Evolutionary conservation across 2,329 filamentous ascomycete genomes (phyloP).

Genomic region (Claviceps sp.): DNA sequence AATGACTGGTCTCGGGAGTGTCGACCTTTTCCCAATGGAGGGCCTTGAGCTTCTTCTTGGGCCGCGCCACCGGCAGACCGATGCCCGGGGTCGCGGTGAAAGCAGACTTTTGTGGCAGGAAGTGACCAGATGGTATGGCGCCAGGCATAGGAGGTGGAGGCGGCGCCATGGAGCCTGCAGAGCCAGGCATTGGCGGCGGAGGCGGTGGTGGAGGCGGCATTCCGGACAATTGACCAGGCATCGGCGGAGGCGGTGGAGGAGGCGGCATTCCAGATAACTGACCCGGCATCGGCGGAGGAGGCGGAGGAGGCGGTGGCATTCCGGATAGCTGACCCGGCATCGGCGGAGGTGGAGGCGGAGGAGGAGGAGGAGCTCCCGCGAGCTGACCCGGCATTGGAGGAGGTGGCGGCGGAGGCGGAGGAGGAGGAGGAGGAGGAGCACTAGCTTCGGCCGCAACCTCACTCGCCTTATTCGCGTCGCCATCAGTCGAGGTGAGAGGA

Average conservation of each 20-base stretch:
- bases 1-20: slow-evolving; percentile 78
- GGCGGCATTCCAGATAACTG: not conserved
- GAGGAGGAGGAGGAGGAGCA: slow-evolving; percentile 23
- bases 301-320: slow-evolving; percentile 26
- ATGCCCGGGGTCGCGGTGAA: slow-evolving; percentile 42
- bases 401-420: slow-evolving; percentile 16
- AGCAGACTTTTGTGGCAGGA: slow-evolving; percentile 50
- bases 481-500: slow-evolving; percentile 53
- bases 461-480: slow-evolving; percentile 44
- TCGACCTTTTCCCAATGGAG: slow-evolving; percentile 99
- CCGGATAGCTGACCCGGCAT: slow-evolving; percentile 27
- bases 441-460: slow-evolving; percentile 27
- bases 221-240: slow-evolving; percentile 25
- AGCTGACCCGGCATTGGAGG: slow-evolving; percentile 24
- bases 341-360: slow-evolving; percentile 31
- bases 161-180: slow-evolving; percentile 21
- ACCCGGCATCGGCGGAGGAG: slow-evolving; percentile 35
- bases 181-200: slow-evolving; percentile 28
- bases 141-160: slow-evolving; percentile 50
- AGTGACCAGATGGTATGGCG: slow-evolving; percentile 56
- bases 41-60: slow-evolving; percentile 99
- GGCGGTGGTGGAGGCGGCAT: slow-evolving; percentile 9
- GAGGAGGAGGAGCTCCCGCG: slow-evolving; percentile 17
- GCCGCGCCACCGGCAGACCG: slow-evolving; percentile 66
- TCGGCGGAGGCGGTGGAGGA: slow-evolving; percentile 21